Conservation (phyloP, 495 filamentous ascomycete species). For the Aspergillus mulundensis region DNA sequence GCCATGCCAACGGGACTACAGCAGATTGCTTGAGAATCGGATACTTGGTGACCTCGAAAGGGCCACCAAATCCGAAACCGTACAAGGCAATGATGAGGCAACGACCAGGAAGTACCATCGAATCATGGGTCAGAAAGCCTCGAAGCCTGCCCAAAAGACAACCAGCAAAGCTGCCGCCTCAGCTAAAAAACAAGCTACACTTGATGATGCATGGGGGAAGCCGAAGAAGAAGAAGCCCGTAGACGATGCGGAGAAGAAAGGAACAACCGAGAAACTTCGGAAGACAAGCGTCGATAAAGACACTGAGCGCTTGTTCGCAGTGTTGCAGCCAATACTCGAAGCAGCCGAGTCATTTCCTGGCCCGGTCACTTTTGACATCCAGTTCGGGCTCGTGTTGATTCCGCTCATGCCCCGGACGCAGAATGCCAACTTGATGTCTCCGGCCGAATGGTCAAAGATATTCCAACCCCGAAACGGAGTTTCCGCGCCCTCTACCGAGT, state of each 20-base stretch:
- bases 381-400: conserved; percentile 35
- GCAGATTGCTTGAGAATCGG: not conserved
- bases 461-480: conserved; percentile 21
- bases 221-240: conserved; percentile 9
- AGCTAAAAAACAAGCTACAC: conserved; percentile 26
- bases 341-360: conserved; percentile 29
- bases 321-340: conserved; percentile 22
- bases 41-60: conserved; percentile 8
- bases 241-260: not conserved
- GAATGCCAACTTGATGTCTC: conserved; percentile 11
- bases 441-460: conserved; percentile 23
- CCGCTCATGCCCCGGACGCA: conserved; percentile 21
- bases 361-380: conserved; percentile 28
- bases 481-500: conserved; percentile 20
- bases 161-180: conserved; percentile 5
- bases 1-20: not conserved
- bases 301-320: conserved; percentile 18
- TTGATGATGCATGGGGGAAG: conserved; percentile 27
- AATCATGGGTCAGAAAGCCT: conserved; percentile 25
- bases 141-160: conserved; percentile 6
- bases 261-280: not conserved
- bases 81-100: conserved; percentile 12
- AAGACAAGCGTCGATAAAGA: conserved; percentile 1
- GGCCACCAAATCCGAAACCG: conserved; percentile 1
- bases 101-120: conserved; percentile 16